A percentile compares a stretch with the other conserved stretches of the same genome.
Conservation (phyloP, 768 basidiomycete genomes). For the Plicaturopsis crispa region DNA sequence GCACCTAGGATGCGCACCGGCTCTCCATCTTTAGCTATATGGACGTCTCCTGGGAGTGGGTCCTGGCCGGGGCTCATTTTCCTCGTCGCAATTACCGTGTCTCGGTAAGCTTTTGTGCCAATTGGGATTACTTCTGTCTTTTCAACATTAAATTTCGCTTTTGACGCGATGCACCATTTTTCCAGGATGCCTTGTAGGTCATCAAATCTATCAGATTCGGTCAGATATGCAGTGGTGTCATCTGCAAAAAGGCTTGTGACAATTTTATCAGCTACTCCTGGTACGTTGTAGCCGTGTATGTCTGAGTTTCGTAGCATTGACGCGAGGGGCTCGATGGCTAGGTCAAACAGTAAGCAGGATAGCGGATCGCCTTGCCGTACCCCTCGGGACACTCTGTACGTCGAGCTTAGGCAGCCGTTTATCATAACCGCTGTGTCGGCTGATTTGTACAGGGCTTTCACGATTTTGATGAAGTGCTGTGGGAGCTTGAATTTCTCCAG, state of each 20-base stretch:
- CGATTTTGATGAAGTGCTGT: conserved; percentile 1
- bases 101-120: background rate
- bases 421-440: conserved; percentile 8
- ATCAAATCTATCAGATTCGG: conserved; percentile 4
- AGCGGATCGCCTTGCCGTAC: conserved; percentile 12
- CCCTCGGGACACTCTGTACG: conserved; percentile 9
- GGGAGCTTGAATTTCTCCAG: background rate
- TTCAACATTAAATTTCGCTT: conserved; percentile 7
- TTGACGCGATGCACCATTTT: background rate
- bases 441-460: conserved; percentile 1
- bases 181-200: conserved; percentile 1
- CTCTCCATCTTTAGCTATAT: conserved; percentile 11
- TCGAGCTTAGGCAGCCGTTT: conserved; percentile 10
- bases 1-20: conserved; percentile 8
- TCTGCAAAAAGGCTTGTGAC: conserved; percentile 15
- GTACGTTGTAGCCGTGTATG: conserved; percentile 7
- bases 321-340: conserved; percentile 10
- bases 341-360: conserved; percentile 10
- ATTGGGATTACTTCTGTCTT: conserved; percentile 13
- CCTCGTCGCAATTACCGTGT: background rate
- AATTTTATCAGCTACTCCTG: background rate
- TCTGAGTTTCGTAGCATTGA: conserved; percentile 1
- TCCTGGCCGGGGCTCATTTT: background rate
- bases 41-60: conserved; percentile 1
- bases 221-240: conserved; percentile 16